Conservation (phyloP, 2,329 filamentous ascomycete genomes). For the Pyricularia sp. region DNA sequence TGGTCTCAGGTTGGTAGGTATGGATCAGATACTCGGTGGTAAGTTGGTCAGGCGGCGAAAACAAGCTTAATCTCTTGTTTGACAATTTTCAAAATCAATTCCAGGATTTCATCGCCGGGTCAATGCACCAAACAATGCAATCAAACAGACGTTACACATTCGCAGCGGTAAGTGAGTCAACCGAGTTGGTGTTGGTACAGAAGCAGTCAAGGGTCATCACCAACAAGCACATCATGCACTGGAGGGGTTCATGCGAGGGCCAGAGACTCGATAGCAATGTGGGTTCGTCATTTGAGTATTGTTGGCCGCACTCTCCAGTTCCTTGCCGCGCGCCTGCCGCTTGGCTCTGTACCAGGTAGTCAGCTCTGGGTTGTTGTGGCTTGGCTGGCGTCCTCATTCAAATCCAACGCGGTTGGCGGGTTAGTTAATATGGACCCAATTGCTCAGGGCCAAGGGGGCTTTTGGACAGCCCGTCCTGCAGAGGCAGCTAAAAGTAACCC, state of each 20-base stretch:
- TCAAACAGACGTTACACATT: not conserved
- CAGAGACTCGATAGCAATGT: not conserved
- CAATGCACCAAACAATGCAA: no score
- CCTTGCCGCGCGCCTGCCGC: not conserved
- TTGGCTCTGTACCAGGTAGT: not conserved
- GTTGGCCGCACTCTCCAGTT: not conserved
- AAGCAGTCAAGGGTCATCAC: not conserved
- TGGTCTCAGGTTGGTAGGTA: not conserved
- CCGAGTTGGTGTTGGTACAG: no score
- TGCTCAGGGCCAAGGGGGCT: no score
- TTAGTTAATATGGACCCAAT: not conserved
- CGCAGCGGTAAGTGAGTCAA: not conserved
- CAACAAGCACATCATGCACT: not conserved
- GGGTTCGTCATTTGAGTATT: not conserved
- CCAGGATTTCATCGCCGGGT: no score
- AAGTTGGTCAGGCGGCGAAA: not conserved
- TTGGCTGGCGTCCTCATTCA: not conserved
- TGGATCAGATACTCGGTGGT: not conserved
- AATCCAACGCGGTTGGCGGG: no score
- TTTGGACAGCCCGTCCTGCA: not conserved
- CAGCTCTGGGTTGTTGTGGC: not conserved
- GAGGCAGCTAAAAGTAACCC: not conserved
- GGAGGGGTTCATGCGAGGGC: not conserved
- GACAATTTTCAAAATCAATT: no score
- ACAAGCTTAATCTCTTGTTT: not conserved